Conservation (phyloP, 768 basidiomycete species). For the Tricholoma matsutake region DNA sequence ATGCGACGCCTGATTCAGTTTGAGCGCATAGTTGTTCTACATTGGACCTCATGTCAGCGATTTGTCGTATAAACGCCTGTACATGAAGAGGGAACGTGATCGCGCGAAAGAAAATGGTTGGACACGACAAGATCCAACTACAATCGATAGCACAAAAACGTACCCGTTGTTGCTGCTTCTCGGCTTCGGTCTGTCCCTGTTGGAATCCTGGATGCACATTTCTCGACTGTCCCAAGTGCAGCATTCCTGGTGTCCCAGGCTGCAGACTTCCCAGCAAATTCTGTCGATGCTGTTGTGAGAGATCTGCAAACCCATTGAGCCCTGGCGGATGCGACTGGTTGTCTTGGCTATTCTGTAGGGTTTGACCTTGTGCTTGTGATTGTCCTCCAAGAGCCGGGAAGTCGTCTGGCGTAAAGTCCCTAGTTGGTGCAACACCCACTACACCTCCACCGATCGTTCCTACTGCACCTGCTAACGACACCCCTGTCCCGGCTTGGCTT, state of each 20-base stretch:
- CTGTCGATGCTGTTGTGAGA: conserved; percentile 50
- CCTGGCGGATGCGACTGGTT: conserved; percentile 67
- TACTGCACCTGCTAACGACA: conserved; percentile 41
- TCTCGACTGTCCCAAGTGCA: conserved; percentile 52
- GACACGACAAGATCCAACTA: conserved; percentile 1
- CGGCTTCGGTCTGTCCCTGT: conserved; percentile 58
- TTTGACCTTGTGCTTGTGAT: conserved; percentile 39
- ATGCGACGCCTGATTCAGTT: conserved; percentile 59
- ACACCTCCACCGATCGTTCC: conserved; percentile 33
- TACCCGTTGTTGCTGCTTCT: conserved; percentile 64
- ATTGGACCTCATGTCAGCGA: conserved; percentile 16
- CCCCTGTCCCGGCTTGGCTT: conserved; percentile 73
- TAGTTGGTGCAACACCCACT: conserved; percentile 38
- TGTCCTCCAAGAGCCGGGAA: conserved; percentile 84
- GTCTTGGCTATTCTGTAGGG: conserved; percentile 34
- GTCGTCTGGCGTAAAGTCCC: conserved; percentile 84
- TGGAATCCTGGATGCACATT: conserved; percentile 53
- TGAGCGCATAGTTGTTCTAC: conserved; percentile 59
- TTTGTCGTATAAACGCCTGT: conserved; percentile 8
- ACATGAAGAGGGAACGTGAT: conserved; percentile 9
- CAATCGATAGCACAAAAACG: conserved; percentile 29
- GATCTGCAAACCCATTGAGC: conserved; percentile 63
- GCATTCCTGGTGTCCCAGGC: conserved; percentile 61
- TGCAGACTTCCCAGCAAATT: conserved; percentile 39
- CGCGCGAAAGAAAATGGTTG: conserved; percentile 3